Conservation (phyloP, 2,329 filamentous ascomycete species). For the Karstenula rhodostoma region DNA sequence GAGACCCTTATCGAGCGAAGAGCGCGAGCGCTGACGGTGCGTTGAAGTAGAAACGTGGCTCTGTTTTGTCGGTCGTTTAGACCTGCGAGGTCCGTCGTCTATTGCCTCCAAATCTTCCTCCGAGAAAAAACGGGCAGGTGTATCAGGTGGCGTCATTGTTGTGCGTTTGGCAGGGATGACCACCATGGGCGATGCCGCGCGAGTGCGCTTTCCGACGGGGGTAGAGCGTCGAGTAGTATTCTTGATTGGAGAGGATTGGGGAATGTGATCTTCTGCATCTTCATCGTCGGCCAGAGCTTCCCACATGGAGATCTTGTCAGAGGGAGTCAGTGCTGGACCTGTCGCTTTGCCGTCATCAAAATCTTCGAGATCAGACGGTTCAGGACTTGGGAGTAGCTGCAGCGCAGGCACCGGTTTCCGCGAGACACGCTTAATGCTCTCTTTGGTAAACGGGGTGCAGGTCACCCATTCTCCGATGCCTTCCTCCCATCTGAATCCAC, state of each 20-base stretch:
- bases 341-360: constrained; percentile 9
- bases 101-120: constrained; percentile 25
- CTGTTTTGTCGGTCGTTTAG: constrained; percentile 22
- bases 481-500: constrained; percentile 54
- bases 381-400: constrained; percentile 38
- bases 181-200: constrained; percentile 36
- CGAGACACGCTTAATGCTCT: constrained; percentile 22
- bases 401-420: constrained; percentile 31
- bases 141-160: constrained; percentile 27
- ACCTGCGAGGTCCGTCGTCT: constrained; percentile 18
- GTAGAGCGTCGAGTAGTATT: constrained; percentile 11
- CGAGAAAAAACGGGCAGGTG: constrained; percentile 26
- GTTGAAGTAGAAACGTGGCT: constrained; percentile 14
- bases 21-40: constrained; percentile 23
- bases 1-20: constrained; percentile 26
- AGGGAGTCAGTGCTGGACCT: not conserved
- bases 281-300: constrained; percentile 22
- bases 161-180: constrained; percentile 35
- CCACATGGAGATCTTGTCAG: constrained; percentile 18
- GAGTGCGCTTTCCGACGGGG: constrained; percentile 35
- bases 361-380: constrained; percentile 34
- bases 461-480: constrained; percentile 57
- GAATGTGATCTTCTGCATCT: constrained; percentile 27
- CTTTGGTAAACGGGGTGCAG: constrained; percentile 48
- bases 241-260: constrained; percentile 40